These are phyloP conservation scores for Uronychia binucleata DNA, from an alignment of 73 alveolate genomes.

Conservation along the genomic window DNA sequence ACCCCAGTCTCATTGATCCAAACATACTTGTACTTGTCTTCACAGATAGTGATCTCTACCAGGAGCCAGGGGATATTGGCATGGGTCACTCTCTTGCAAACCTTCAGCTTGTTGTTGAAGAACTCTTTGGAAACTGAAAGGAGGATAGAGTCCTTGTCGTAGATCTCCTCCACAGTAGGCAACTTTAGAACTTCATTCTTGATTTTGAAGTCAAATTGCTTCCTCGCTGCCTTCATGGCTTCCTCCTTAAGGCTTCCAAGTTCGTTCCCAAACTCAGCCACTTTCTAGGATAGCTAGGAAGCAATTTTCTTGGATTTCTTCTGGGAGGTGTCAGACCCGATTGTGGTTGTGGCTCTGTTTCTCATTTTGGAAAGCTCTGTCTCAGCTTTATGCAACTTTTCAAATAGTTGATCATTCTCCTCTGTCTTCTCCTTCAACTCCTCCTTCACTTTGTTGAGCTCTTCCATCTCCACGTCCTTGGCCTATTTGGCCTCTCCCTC, in stretches of 20 bases:
- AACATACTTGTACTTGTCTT: background rate
- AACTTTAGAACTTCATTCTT: background rate
- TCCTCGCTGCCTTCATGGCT: background rate
- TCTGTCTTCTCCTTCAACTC: background rate
- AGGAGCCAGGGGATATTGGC: background rate
- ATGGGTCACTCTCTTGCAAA: background rate
- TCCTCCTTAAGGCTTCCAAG: background rate
- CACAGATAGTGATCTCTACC: background rate
- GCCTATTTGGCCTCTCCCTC: background rate
- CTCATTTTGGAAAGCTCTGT: background rate
- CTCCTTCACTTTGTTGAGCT: background rate
- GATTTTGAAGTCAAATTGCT: background rate
- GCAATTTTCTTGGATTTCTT: background rate
- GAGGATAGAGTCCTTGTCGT: background rate
- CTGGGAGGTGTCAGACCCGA: background rate
- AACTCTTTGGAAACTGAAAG: background rate
- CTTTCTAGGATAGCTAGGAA: background rate
- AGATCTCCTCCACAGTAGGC: background rate
- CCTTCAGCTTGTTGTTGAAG: background rate
- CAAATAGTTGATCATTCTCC: background rate
- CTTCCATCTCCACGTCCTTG: background rate
- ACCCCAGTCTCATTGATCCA: background rate
- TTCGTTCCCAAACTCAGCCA: background rate
- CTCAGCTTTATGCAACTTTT: background rate
- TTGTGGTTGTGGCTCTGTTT: background rate